Base-by-base conservation (phyloP, 2,329 filamentous ascomycete genomes). In the Talaromyces sp. region DNA sequence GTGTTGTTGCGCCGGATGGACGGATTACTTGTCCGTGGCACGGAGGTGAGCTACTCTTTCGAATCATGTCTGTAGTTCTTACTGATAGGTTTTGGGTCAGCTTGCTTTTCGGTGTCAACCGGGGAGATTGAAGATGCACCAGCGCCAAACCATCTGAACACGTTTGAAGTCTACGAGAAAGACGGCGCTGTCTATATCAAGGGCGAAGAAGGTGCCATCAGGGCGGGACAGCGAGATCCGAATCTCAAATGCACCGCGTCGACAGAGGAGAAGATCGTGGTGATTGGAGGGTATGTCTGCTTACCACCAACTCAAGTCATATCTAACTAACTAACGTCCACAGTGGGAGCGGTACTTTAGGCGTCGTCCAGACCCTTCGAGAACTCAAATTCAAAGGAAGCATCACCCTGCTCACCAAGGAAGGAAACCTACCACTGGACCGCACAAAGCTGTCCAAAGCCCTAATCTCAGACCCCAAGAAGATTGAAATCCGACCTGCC, bases 121-220 rank as follows among this genome's bases (percentile, higher is more conserved):
- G 95, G 95, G 58, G 95, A 99, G 69, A 90, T 98, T 62, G 95
- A 99, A 78, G 92, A 98, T 72, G 93, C 93, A 0, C 95, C 95
- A 0, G 95, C 91, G 1, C 85, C 96, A 28, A 92, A 98, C 70
- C 84, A 90, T n/a, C 80, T 99, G 28, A 85, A 90, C 53, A 88
- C 88, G 57, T 99, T 96, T 79, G 87, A 91, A 58, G 81, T 97
- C 33, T 80, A 86, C 33, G 88, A 96, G 74, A 92, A 89, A 71
- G 86, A 95, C 68, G 92, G 91, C 33, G 88, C 84, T 5, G 87
- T 97, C 2, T 98, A 92, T 74, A 85, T 99, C 65, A 88, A 88
- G 47, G 92, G 89, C 27, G 90, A 93, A 32, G 88, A 95, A 73
- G 82, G 85, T 1, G 82, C 83, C 32, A 89, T 99, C 78, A 96